phyloP scores from a whole-genome alignment of 805 yeast genomes.

The Vanderwaltozyma polyspora region DNA sequence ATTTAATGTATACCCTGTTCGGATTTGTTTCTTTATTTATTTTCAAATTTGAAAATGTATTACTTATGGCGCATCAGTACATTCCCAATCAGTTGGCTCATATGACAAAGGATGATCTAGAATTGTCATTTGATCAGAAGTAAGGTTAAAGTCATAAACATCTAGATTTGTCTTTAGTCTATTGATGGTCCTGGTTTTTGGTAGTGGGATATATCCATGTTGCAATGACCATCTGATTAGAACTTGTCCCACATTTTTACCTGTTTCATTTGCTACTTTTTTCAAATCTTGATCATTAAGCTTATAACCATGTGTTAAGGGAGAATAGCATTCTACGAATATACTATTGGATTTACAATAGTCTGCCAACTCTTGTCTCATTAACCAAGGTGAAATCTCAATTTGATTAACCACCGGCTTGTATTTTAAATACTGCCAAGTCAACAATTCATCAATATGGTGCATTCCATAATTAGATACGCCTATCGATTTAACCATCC shows the following conservation, averaged over 20 bases:
- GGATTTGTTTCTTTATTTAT: too few species aligned
- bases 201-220: conserved; percentile 62
- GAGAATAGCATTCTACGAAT: conserved; percentile 66
- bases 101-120: conserved; percentile 44
- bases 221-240: conserved; percentile 63
- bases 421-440: conserved; percentile 41
- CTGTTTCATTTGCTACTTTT: conserved; percentile 38
- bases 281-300: conserved; percentile 43
- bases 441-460: conserved; percentile 50
- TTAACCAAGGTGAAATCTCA: conserved; percentile 79
- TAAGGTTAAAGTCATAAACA: conserved; percentile 39
- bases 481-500: conserved; percentile 56
- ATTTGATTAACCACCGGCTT: conserved; percentile 72
- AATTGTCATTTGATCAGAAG: conserved; percentile 30
- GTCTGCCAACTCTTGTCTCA: conserved; percentile 50
- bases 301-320: conserved; percentile 56
- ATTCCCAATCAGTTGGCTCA: conserved; percentile 72
- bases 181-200: conserved; percentile 45
- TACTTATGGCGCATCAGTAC: conserved; percentile 43
- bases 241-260: conserved; percentile 48
- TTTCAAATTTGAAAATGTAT: too few species aligned
- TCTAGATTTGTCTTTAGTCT: conserved; percentile 47
- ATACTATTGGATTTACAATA: conserved; percentile 47
- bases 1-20: too few species aligned
- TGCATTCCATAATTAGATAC: conserved; percentile 61